Percentiles rank a stretch among this genome's conserved stretches.
Evolutionary conservation across 2,329 filamentous ascomycete species (phyloP).

Genomic region (Alternaria arbusti): DNA sequence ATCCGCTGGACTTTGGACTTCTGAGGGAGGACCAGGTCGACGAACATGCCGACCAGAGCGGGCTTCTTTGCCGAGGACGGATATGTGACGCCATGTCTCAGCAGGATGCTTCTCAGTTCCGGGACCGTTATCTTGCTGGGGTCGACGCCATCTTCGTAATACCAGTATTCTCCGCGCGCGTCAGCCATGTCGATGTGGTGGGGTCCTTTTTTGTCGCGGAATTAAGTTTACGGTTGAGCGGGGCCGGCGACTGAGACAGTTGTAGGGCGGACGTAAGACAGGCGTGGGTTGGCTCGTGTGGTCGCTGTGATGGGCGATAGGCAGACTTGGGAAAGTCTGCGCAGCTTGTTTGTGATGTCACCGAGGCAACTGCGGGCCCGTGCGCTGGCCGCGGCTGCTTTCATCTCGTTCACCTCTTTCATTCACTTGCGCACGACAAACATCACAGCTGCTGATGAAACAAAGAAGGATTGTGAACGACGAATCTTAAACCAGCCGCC

Average conservation of each 20-base stretch:
- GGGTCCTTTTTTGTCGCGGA: not conserved
- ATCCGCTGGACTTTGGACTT: conserved; percentile 77
- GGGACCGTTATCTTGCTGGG: conserved; percentile 83
- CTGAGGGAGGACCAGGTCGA: conserved; percentile 77
- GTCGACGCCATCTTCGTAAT: conserved; percentile 87
- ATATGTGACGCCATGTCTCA: conserved; percentile 85
- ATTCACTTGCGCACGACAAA: not conserved
- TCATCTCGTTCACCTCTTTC: not conserved
- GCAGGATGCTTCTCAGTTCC: conserved; percentile 86
- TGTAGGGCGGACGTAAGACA: not conserved
- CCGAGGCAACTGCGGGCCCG: conserved; percentile 23
- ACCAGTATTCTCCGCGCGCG: conserved; percentile 55
- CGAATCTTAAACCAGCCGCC: not conserved
- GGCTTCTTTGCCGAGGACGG: conserved; percentile 90
- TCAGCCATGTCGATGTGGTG: conserved; percentile 35
- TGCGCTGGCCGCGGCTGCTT: not conserved
- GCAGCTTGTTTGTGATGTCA: conserved; percentile 31
- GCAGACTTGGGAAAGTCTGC: conserved; percentile 19
- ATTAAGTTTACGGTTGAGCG: not conserved
- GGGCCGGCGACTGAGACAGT: not conserved
- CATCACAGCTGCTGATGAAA: not conserved
- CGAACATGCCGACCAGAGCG: conserved; percentile 84
- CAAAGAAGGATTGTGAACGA: not conserved
- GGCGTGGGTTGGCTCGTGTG: conserved; percentile 2
- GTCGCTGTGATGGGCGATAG: not conserved